Evolutionary conservation across 305 asterid species (phyloP), one percentile per base, ranked within the genome.

Genomic region (Rubia occidens): DNA sequence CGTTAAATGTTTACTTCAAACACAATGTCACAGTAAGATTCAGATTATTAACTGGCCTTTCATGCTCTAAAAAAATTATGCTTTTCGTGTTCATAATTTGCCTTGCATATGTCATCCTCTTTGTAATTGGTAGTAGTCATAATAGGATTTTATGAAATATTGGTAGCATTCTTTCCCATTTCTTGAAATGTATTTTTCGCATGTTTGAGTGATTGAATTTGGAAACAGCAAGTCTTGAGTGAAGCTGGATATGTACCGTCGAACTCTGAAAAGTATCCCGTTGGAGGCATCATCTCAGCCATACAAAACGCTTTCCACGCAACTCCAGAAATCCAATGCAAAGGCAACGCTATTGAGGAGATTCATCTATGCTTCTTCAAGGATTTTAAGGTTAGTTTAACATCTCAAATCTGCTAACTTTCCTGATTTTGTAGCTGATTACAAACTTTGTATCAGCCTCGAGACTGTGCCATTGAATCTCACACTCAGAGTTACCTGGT

Each of bases 201-300:
- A 10, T 39, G 11, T 62, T 26, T 77, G 61, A 68, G 67, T 8
- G 70, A 54, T 66, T 56, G 64, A 14, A 73, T 49, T 56, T 64
- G 47, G 70, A 62, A 78, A 44, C 92, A 90, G 98, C 88, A 86
- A 75, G 87, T 88, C 74, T 72, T 93, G 79, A 73, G 68, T 47
- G 82, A 80, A 71, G 95, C 82, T 74, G 98, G 97, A 58, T 90
- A 90, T 80, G 88, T 86, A 64, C 88, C 95, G 66, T 93, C 98
- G 24, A 81, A 88, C 74, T 82, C 89, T 53, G 92, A 90, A 66
- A 93, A 85, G 79, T 93, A 90, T 80, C 96, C 96, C 40, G 56
- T 85, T 18, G 91, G 87, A 61, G 98, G 96, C 73, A 82, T 93
- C 68, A 80, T 86, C 76, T 75, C 95, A 64, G 88, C 98, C 70